Evolutionary conservation across 2,329 filamentous ascomycete species (phyloP).

Genomic region (Microcyclosporella mali): DNA sequence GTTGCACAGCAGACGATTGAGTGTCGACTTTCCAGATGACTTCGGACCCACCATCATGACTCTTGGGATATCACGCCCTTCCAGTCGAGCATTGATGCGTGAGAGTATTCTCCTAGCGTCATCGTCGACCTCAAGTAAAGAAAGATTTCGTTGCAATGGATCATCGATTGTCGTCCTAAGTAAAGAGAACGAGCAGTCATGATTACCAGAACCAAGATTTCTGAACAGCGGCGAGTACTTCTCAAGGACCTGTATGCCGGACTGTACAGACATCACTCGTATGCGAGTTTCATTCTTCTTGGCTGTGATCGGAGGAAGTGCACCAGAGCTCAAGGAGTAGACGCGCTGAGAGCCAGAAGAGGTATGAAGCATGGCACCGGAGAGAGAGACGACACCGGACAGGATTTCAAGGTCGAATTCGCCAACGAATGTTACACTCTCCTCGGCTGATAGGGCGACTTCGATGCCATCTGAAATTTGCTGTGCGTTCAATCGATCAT

Average conservation of each 20-base stretch:
- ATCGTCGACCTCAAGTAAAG: constrained; percentile 24
- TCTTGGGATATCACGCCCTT: constrained; percentile 24
- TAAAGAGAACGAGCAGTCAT: constrained; percentile 17
- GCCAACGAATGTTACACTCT: constrained; percentile 47
- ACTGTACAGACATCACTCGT: constrained; percentile 46
- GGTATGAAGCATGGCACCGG: constrained; percentile 56
- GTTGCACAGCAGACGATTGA: constrained; percentile 61
- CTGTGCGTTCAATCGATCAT: constrained; percentile 9
- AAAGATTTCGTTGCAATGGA: constrained; percentile 21
- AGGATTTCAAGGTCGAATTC: constrained; percentile 60
- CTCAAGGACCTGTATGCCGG: constrained; percentile 49
- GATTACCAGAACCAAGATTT: constrained; percentile 54
- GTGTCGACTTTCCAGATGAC: constrained; percentile 69
- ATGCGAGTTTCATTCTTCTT: constrained; percentile 47
- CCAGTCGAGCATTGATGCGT: constrained; percentile 37
- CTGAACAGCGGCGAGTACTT: constrained; percentile 60
- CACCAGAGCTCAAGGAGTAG: constrained; percentile 62
- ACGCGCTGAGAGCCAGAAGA: constrained; percentile 43
- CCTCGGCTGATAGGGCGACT: constrained; percentile 22
- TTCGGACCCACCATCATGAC: constrained; percentile 64
- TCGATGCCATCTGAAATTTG: constrained; percentile 16
- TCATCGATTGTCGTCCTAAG: constrained; percentile 21
- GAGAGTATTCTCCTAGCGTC: constrained; percentile 31
- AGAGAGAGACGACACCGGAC: constrained; percentile 58
- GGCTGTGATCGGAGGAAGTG: constrained; percentile 59